Evolutionary conservation across 2,329 filamentous ascomycete species (phyloP), one percentile per base, ranked within the genome.

Genomic region (Botrytis sinoallii): DNA sequence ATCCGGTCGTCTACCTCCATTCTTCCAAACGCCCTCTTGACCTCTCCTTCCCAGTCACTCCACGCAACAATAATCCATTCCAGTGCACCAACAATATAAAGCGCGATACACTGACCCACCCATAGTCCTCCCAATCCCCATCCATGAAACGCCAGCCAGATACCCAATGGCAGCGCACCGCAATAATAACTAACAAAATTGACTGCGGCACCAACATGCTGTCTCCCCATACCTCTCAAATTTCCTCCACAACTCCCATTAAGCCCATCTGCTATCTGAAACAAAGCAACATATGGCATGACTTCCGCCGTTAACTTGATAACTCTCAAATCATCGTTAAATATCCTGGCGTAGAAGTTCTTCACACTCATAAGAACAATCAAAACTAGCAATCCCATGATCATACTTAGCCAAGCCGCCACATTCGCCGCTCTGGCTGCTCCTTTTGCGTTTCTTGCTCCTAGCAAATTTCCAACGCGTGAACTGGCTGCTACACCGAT

Each of bases 231-330:
- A 0, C 94, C 94, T 76, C 94, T 84, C 22, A 97, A 83, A 32
- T 90, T 89, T 1, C 94, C 94, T 1, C 94, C 94, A 79, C 94
- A 97, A 74, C 90, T 92, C 1, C 94, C 93, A 79, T 96, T 96
- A 48, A 97, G 83, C 0, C 94, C 94, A 80, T 97, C 94, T 0
- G 94, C 93, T 74, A 97, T 95, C 84, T 97, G 94, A 82, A 97
- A 97, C 3, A 97, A 85, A 0, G 94, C 94, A 1, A 97, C 94
- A 78, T 91, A 95, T 0, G 94, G 94, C 85, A 97, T 90, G 40
- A 97, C 92, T 25, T 91, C 84, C 0, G 91, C 89, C 0, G 94
- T 95, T 0, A 97, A 87, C 14, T 81, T 84, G 61, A 97, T 86
- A 0, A 97, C 94, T 0, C 86, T 83, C 32, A 88, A 82, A 77